Evolutionary conservation across 805 yeast species (phyloP), one percentile per base, ranked within the genome.

Genomic region (Ogataea pini): DNA sequence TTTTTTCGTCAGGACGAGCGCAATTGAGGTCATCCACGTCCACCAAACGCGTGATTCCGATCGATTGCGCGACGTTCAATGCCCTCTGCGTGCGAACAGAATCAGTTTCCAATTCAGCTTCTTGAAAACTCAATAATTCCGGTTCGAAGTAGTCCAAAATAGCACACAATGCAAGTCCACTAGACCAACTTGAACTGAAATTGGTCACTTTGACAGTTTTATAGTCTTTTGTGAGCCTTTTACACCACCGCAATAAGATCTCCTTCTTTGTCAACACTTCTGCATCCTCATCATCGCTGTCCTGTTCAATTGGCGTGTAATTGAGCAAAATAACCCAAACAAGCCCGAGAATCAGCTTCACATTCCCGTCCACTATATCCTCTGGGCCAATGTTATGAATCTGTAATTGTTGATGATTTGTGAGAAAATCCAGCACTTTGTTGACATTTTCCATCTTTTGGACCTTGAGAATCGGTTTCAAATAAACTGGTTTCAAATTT

Each of bases 1-100:
- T 73, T 53, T 79, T 75, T 52, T 83, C 89, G 52, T 83, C 88
- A 0, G 85, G 85, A 19, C 68, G 70, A 12, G 67, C 58, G 18
- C 71, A 67, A 31, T 67, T 67, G 48, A 82, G 71, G 62, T 81
- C 86, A 29, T 79, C 82, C 1, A 72, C 74, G 45, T 80, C 84
- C 4, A 81, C 71, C 43, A 83, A 63, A 41, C 68, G 71, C 1
- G 81, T 78, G 24, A 83, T 77, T 1, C 77, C 79, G 19, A 78
- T 62, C 13, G 70, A 65, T 12, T 73, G 68, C 0, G 83, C 82
- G 24, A 70, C 60, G 2, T 58, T 56, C 24, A 82, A 60, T 1
- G 80, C 76, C 17, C 59, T 36, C 20, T 63, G 66, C 55, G 68
- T 52, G 58, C 73, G 61, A 29, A 63, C 59, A 49, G 57, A 54